Conservation (phyloP, 2,329 filamentous ascomycete species). For the Tolypocladium guangdongense region DNA sequence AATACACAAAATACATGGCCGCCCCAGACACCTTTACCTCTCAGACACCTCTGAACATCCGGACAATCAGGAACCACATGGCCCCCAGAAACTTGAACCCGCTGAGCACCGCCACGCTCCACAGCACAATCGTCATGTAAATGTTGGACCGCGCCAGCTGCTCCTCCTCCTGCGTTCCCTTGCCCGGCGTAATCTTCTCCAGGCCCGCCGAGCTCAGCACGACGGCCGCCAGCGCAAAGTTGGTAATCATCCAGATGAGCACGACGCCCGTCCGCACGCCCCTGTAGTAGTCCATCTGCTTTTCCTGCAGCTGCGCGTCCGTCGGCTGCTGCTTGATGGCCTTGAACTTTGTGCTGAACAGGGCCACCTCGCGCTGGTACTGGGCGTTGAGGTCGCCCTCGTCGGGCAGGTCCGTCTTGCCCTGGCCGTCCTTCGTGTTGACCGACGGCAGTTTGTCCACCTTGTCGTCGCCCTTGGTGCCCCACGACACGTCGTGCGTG, state of each 20-base stretch:
- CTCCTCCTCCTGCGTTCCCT: conserved; percentile 25
- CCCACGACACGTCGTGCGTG: conserved; percentile 95
- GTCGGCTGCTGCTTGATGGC: conserved; percentile 55
- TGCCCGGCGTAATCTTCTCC: conserved; percentile 47
- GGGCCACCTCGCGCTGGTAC: conserved; percentile 73
- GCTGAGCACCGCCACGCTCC: conserved; percentile 76
- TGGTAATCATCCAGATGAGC: conserved; percentile 91
- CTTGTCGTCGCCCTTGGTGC: conserved; percentile 96
- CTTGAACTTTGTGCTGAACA: conserved; percentile 64
- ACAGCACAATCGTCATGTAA: conserved; percentile 79
- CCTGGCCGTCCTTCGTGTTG: conserved; percentile 75
- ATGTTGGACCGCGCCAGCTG: conserved; percentile 54
- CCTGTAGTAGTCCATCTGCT: conserved; percentile 97
- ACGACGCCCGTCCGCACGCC: conserved; percentile 90
- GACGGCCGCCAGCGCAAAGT: conserved; percentile 76
- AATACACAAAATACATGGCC: not conserved
- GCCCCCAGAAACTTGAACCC: conserved; percentile 81
- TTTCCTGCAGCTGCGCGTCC: conserved; percentile 52
- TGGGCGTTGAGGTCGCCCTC: conserved; percentile 92
- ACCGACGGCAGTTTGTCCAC: conserved; percentile 81
- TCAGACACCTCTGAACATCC: conserved; percentile 67
- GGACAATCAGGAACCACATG: conserved; percentile 83
- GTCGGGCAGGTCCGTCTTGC: conserved; percentile 92
- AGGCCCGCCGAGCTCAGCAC: conserved; percentile 81
- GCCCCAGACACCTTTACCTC: not conserved